phyloP scores from a whole-genome alignment of 352 stramenopile genomes.

The Globisporangium sylvaticum region DNA sequence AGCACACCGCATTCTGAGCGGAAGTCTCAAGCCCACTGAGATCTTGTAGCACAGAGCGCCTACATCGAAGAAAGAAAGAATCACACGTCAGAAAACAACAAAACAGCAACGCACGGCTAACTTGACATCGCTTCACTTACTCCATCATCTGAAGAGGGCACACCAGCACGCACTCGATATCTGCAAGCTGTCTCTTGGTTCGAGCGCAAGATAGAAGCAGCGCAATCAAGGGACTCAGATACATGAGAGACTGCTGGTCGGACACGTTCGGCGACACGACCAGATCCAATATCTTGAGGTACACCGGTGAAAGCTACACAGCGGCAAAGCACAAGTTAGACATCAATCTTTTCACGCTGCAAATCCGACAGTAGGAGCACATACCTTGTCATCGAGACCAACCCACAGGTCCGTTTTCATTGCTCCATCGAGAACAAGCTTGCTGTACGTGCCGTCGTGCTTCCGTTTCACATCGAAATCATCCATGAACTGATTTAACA shows the following conservation, averaged over 20 bases:
- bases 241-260: conserved; percentile 45
- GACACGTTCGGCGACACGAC: conserved; percentile 30
- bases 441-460: conserved; percentile 25
- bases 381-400: conserved; percentile 30
- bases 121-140: conserved; percentile 25
- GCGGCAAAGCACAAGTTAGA: not conserved
- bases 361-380: not conserved
- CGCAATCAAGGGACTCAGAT: conserved; percentile 31
- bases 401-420: conserved; percentile 42
- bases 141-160: conserved; percentile 59
- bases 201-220: conserved; percentile 42
- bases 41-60: conserved; percentile 40
- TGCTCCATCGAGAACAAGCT: conserved; percentile 25
- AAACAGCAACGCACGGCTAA: not conserved
- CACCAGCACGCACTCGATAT: conserved; percentile 47
- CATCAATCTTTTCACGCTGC: not conserved
- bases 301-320: conserved; percentile 29
- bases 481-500: conserved; percentile 40
- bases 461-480: conserved; percentile 28
- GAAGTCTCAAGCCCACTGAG: conserved; percentile 28
- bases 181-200: conserved; percentile 21
- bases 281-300: conserved; percentile 48
- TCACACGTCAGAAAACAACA: not conserved
- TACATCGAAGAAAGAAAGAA: conserved; percentile 6
- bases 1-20: conserved; percentile 40